Conservation (phyloP, 345 rosid genomes). For the Hypericum perforatum region DNA sequence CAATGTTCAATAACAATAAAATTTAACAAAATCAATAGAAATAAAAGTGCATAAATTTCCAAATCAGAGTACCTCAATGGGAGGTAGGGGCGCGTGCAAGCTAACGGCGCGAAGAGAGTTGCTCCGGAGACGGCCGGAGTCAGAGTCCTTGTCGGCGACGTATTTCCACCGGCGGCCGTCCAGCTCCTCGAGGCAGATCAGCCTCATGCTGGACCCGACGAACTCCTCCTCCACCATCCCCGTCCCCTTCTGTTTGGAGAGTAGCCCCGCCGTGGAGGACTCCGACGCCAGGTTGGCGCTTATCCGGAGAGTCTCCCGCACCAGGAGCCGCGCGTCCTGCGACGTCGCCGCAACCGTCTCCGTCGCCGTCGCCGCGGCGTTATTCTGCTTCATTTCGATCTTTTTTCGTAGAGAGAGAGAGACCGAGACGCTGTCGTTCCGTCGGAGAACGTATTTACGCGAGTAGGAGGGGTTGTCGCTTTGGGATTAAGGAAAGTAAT, state of each 20-base stretch:
- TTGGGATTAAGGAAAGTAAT: too few species aligned
- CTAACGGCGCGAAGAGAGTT: constrained; percentile 72
- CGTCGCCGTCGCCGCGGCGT: too few species aligned
- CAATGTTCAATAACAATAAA: too few species aligned
- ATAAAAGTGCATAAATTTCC: too few species aligned
- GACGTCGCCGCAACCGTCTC: constrained; percentile 17
- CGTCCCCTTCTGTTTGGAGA: constrained; percentile 10
- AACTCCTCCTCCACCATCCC: constrained; percentile 32
- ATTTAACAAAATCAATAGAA: too few species aligned
- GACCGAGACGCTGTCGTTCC: too few species aligned
- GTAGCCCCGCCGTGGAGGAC: constrained; percentile 7
- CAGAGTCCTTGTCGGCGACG: constrained; percentile 51
- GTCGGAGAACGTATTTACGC: too few species aligned
- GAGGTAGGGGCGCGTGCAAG: constrained; percentile 64
- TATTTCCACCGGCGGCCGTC: constrained; percentile 87
- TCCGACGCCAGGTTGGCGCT: constrained; percentile 58
- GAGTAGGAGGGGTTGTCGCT: too few species aligned
- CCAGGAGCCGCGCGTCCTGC: constrained; percentile 64
- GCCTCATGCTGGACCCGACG: constrained; percentile 45
- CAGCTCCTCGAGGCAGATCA: constrained; percentile 85
- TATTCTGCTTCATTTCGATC: constrained; percentile 14
- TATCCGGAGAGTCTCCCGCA: constrained; percentile 90
- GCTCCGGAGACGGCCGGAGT: constrained; percentile 41
- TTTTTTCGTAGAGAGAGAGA: too few species aligned
- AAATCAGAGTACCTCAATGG: constrained; percentile 71